Conservation (phyloP, 2,329 filamentous ascomycete species). For the Phialophora chinensis region DNA sequence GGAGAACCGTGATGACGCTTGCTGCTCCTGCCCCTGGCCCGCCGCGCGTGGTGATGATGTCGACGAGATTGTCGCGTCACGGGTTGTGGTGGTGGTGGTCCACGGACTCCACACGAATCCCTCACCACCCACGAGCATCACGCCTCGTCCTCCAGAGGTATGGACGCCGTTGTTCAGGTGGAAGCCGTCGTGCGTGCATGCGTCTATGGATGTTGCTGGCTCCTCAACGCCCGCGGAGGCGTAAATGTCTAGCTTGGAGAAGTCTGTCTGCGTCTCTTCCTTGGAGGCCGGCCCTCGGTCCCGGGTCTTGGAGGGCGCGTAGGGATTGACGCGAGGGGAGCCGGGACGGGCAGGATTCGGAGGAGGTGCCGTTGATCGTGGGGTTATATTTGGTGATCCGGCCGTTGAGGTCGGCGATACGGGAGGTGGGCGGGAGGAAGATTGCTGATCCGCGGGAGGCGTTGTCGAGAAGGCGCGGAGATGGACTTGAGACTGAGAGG, state of each 20-base stretch:
- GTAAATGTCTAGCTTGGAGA: constrained; percentile 78
- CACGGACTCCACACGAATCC: constrained; percentile 90
- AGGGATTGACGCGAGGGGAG: constrained; percentile 28
- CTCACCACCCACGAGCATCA: constrained; percentile 82
- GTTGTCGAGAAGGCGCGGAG: background rate
- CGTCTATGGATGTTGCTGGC: constrained; percentile 83
- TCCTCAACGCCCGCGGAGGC: constrained; percentile 73
- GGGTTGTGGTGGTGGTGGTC: constrained; percentile 44
- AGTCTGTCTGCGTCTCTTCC: constrained; percentile 73
- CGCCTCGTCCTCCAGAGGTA: constrained; percentile 71
- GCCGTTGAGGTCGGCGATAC: background rate
- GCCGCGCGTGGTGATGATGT: background rate
- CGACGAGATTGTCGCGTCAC: background rate
- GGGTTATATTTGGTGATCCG: background rate
- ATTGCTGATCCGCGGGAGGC: background rate
- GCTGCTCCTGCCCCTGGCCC: background rate
- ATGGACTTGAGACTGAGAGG: background rate
- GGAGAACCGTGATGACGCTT: constrained; percentile 2
- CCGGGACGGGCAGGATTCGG: background rate
- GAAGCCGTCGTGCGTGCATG: constrained; percentile 83
- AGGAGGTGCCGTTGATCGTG: background rate
- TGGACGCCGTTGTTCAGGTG: constrained; percentile 80
- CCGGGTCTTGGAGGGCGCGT: constrained; percentile 48
- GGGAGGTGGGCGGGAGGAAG: background rate
- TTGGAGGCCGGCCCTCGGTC: constrained; percentile 66